phyloP scores from a whole-genome alignment of 768 basidiomycete species.

The Glaciozyma antarctica region DNA sequence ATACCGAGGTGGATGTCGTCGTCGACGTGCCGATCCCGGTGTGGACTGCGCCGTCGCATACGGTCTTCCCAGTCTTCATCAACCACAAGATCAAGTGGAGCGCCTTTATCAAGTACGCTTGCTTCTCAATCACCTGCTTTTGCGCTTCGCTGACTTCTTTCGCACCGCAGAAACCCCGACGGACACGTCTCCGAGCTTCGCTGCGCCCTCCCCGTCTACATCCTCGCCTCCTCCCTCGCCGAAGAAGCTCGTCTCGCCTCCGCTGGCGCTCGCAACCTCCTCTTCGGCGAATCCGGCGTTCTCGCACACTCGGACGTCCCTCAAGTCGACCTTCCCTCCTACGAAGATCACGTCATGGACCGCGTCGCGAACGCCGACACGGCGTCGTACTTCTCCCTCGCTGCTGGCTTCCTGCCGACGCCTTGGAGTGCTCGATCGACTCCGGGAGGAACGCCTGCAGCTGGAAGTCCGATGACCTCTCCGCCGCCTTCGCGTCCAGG shows the following conservation, averaged over 20 bases:
- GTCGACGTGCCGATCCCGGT: conserved; percentile 55
- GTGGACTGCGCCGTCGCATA: conserved; percentile 39
- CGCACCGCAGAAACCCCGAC: conserved; percentile 63
- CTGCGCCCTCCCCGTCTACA: conserved; percentile 78
- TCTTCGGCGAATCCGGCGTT: conserved; percentile 47
- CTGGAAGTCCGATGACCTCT: conserved; percentile 15
- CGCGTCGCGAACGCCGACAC: conserved; percentile 51
- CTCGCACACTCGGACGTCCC: conserved; percentile 45
- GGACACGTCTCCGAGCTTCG: conserved; percentile 91
- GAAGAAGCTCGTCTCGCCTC: conserved; percentile 66
- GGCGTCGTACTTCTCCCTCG: conserved; percentile 14
- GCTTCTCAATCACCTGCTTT: background rate
- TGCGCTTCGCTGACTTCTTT: background rate
- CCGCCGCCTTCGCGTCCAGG: conserved; percentile 21
- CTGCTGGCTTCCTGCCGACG: conserved; percentile 25
- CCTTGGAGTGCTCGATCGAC: conserved; percentile 27
- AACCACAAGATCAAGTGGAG: conserved; percentile 56
- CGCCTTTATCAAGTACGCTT: conserved; percentile 34
- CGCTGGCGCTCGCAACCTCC: conserved; percentile 62
- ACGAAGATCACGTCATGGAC: conserved; percentile 79
- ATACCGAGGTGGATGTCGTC: conserved; percentile 48
- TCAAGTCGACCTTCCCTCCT: conserved; percentile 71
- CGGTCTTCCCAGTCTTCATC: conserved; percentile 25
- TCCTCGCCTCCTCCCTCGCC: conserved; percentile 64
- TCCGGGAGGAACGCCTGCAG: conserved; percentile 22